Conservation (phyloP, 108 stramenopile genomes). For the Craspedostauros australis region DNA sequence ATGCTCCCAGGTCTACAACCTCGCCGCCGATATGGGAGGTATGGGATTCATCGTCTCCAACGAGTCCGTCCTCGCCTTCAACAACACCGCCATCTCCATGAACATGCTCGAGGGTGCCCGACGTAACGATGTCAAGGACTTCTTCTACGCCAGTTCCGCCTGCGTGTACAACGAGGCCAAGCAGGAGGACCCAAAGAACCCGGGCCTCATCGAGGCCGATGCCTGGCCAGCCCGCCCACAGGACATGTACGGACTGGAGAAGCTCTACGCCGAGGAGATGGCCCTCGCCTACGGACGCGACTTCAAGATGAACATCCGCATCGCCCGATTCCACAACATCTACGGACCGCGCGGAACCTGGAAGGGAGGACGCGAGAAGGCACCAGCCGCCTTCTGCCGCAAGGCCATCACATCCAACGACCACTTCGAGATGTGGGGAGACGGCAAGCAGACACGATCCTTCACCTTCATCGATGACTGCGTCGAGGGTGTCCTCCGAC, state of each 20-base stretch:
- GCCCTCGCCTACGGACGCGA: slow-evolving; percentile 95
- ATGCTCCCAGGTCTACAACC: slow-evolving; percentile 96
- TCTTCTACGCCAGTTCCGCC: slow-evolving; percentile 95
- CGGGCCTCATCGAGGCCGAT: slow-evolving; percentile 90
- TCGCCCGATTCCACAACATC: slow-evolving; percentile 97
- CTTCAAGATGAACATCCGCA: slow-evolving; percentile 90
- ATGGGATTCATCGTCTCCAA: slow-evolving; percentile 99
- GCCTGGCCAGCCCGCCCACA: slow-evolving; percentile 99
- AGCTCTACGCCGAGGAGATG: slow-evolving; percentile 99
- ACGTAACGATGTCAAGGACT: slow-evolving; percentile 76
- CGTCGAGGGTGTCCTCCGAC: slow-evolving; percentile 92
- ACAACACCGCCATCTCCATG: slow-evolving; percentile 98
- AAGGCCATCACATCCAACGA: slow-evolving; percentile 90
- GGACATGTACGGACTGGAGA: slow-evolving; percentile 99
- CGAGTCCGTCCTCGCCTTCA: slow-evolving; percentile 94
- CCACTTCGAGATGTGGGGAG: slow-evolving; percentile 96
- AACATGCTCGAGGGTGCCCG: slow-evolving; percentile 98
- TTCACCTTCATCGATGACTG: slow-evolving; percentile 99
- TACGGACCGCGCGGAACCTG: slow-evolving; percentile 97
- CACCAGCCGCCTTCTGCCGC: slow-evolving; percentile 98
- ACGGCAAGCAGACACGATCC: slow-evolving; percentile 96
- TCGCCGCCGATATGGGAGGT: slow-evolving; percentile 99
- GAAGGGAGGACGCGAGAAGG: slow-evolving; percentile 99
- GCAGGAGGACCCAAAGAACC: slow-evolving; percentile 96
- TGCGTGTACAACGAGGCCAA: slow-evolving; percentile 99